Conservation (phyloP, 176 grass and related monocot genomes). For the Pontederia paniculata region DNA sequence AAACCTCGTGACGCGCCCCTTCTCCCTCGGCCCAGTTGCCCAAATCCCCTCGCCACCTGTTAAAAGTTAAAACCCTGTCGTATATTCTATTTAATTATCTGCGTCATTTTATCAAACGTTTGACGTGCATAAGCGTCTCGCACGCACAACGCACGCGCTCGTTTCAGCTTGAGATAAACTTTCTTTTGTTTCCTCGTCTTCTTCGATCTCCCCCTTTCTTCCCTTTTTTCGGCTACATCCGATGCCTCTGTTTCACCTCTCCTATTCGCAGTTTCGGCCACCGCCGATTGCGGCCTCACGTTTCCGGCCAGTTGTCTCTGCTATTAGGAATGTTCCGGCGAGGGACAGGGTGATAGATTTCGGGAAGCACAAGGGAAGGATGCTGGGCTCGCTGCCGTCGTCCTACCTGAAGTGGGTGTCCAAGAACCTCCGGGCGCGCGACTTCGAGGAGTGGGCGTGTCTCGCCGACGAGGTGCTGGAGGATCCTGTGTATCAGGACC, state of each 20-base stretch:
- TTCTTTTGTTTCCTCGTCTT: too few species aligned
- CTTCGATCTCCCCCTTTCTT: too few species aligned
- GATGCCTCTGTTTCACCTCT: conserved; percentile 4
- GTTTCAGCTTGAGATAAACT: too few species aligned
- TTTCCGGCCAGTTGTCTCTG: background rate
- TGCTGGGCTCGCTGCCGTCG: conserved; percentile 52
- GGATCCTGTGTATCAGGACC: conserved; percentile 41
- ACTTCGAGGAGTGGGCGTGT: conserved; percentile 26
- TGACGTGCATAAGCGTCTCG: too few species aligned
- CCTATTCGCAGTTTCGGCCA: background rate
- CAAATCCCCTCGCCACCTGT: too few species aligned
- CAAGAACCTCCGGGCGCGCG: conserved; percentile 39
- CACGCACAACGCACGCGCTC: too few species aligned
- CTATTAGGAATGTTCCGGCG: conserved; percentile 8
- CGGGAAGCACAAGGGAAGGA: conserved; percentile 42
- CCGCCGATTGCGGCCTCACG: background rate
- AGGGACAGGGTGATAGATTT: conserved; percentile 46
- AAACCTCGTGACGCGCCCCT: conserved; percentile 2
- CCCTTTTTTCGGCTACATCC: background rate
- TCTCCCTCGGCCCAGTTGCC: background rate
- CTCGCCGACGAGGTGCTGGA: conserved; percentile 37
- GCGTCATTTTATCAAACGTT: too few species aligned
- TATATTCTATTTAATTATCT: too few species aligned
- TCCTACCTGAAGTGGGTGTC: conserved; percentile 43
- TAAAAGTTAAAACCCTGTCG: too few species aligned